Base-by-base conservation (phyloP, 768 basidiomycete species). In the Boletus subcaerulescens region DNA sequence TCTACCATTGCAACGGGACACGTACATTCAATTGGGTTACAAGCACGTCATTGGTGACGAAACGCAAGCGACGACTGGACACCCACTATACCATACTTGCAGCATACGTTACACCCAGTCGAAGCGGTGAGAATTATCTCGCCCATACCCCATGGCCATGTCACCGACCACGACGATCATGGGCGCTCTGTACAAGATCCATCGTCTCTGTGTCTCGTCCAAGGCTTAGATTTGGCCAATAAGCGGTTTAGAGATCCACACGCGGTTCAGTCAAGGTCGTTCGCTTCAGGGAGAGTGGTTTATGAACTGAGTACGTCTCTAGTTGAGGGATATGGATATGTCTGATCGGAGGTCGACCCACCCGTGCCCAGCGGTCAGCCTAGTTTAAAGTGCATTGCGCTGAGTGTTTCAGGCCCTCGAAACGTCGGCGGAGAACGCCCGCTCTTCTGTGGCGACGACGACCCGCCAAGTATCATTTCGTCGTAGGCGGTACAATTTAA, bases 251-350 rank as follows among this genome's bases (percentile, higher is more conserved):
- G 8, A 29, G 29, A 29, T 9, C 29, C 22, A 44, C 58, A 60
- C 47, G 58, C 54, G 58, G 58, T 38, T 55, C 43, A 26, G 35
- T 47, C 40, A 24, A 60, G 58, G 45, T 59, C 11, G 20, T 46
- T 47, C 45, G 57, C 57, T 43, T 58, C 18, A 7, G 11, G 17
- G 31, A 26, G 31, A 13, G 46, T 12, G 55, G 14, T 18, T 29
- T 31, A 20, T 14, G 6, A 41, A 33, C 3, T 10, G n/a, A 29
- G 52, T 48, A 38, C 35, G 55, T 46, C 39, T 15, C 39, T 10
- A 1, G n/a, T 38, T 42, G 45, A 56, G 45, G 55, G 55, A 13
- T 18, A n/a, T 8, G 35, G 32, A 36, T 43, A 47, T 31, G 29
- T 35, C 26, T 40, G 4, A 36, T 22, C 29, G 5, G 49, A 38